Evolutionary conservation across 768 basidiomycete species (phyloP).

Genomic region (Imleria badia): DNA sequence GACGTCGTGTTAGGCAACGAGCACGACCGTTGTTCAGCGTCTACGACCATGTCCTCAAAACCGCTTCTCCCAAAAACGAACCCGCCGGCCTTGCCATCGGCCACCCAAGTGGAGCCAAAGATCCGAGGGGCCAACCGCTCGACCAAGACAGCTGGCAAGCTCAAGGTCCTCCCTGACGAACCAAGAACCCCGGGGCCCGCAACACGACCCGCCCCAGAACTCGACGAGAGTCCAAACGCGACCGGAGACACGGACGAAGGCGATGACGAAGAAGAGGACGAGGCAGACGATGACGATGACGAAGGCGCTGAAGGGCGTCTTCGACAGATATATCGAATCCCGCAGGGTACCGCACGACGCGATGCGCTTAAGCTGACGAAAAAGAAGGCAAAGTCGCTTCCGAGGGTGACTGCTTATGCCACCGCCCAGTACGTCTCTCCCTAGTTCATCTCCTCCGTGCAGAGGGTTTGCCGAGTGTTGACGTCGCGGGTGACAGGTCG

Average conservation of each 20-base stretch:
- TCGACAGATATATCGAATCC: conserved; percentile 84
- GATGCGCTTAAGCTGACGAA: conserved; percentile 91
- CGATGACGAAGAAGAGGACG: conserved; percentile 61
- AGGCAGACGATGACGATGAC: conserved; percentile 47
- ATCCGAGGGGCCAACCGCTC: conserved; percentile 73
- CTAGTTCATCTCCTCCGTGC: no score
- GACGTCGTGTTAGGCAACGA: conserved; percentile 18
- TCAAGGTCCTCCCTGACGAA: conserved; percentile 87
- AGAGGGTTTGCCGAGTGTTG: background rate
- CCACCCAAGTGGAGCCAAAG: conserved; percentile 44
- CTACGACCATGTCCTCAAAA: conserved; percentile 27
- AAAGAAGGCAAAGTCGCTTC: conserved; percentile 89
- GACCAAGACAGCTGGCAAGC: conserved; percentile 80
- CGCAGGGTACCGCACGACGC: conserved; percentile 88
- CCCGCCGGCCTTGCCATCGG: conserved; percentile 10
- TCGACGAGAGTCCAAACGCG: conserved; percentile 47
- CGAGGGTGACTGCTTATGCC: conserved; percentile 94
- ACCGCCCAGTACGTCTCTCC: conserved; percentile 68
- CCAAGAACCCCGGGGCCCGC: conserved; percentile 51
- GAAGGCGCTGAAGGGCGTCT: conserved; percentile 57
- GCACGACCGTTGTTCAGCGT: background rate
- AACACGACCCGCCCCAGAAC: conserved; percentile 17
- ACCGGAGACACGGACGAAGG: conserved; percentile 72
- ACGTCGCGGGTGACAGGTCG: conserved; percentile 49
- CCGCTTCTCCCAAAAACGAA: conserved; percentile 35